Evolutionary conservation across 2,329 filamentous ascomycete genomes (phyloP), one percentile per base, ranked within the genome.

Genomic region (Clarireedia paspali): DNA sequence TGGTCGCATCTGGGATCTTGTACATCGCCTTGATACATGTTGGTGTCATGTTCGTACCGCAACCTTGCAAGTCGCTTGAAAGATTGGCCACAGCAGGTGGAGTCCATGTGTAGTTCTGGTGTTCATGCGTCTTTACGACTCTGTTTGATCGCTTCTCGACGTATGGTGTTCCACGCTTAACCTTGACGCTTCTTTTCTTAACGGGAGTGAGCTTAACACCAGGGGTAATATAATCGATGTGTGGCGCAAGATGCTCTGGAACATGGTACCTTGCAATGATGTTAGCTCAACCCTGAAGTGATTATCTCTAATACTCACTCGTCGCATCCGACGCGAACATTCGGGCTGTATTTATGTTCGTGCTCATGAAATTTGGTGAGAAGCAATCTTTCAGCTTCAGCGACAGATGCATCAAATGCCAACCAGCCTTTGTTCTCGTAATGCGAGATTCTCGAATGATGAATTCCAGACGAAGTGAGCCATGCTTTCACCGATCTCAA

Each of bases 171-270:
- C 34, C 30, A 24, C 58, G 56, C 50, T 59, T 53, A 3, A 50
- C 48, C n/a, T 60, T 57, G 23, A 59, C 36, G 36, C 46, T 45
- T 49, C 59, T 54, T 36, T 62, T 63, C 34, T 57, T 56, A 26
- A 61, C 52, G 4, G 60, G 57, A 40, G 54, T 47, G 38, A 62
- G 60, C 34, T 74, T 74, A 48, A 76, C 66, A 23, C 73, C 74
- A 1, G 75, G 75, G 2, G 71, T 77, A 30, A 78, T 72, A 59
- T 75, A 77, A 63, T 77, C 75, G 51, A 78, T 68, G 53, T 77
- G 73, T 6, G 63, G 53, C 48, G 69, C 66, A 24, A 77, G 39
- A 48, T 72, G 65, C n/a, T 70, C 64, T 12, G 75, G 74, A 24
- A 77, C 64, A 55, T 72, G 70, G 58, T 77, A 75, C 48, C 63